Evolutionary conservation across 1,284 basidiomycete genomes (phyloP).

Genomic region (Puccinia polysora): DNA sequence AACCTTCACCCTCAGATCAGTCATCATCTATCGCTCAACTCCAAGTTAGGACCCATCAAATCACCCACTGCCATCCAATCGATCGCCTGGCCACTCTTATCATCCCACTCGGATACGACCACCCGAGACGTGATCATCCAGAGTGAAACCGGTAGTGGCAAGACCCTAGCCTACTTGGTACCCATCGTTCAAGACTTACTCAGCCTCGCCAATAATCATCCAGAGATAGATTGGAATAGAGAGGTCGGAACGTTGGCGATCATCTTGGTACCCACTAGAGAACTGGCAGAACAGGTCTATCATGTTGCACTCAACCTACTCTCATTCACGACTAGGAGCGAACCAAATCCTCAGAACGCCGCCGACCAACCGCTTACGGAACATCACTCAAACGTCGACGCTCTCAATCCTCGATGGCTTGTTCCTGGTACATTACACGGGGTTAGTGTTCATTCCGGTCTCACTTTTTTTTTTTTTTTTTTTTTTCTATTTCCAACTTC

Average conservation of each 20-base stretch:
- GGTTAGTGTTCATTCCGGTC: constrained; percentile 5
- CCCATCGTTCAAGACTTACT: constrained; percentile 93
- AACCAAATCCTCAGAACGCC: constrained; percentile 49
- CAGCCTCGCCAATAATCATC: constrained; percentile 70
- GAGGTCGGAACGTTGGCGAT: constrained; percentile 85
- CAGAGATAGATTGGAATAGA: constrained; percentile 62
- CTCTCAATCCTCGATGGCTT: constrained; percentile 66
- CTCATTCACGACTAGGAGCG: constrained; percentile 54
- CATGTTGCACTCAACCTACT: constrained; percentile 65
- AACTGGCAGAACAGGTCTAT: constrained; percentile 88
- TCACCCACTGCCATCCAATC: constrained; percentile 40
- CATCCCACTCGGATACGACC: not conserved
- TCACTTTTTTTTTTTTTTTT: not conserved
- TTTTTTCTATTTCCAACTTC: no score
- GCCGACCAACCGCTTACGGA: constrained; percentile 58
- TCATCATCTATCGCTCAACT: constrained; percentile 14
- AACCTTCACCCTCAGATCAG: constrained; percentile 29
- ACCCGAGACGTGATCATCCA: constrained; percentile 86
- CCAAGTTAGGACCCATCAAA: constrained; percentile 16
- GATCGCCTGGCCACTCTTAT: constrained; percentile 32
- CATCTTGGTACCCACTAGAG: constrained; percentile 88
- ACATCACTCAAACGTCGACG: constrained; percentile 61
- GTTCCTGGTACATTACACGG: constrained; percentile 76
- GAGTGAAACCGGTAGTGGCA: constrained; percentile 96
- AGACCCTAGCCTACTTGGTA: constrained; percentile 88